phyloP scores from a whole-genome alignment of 2,329 filamentous ascomycete species.

The Talaromyces sp. region DNA sequence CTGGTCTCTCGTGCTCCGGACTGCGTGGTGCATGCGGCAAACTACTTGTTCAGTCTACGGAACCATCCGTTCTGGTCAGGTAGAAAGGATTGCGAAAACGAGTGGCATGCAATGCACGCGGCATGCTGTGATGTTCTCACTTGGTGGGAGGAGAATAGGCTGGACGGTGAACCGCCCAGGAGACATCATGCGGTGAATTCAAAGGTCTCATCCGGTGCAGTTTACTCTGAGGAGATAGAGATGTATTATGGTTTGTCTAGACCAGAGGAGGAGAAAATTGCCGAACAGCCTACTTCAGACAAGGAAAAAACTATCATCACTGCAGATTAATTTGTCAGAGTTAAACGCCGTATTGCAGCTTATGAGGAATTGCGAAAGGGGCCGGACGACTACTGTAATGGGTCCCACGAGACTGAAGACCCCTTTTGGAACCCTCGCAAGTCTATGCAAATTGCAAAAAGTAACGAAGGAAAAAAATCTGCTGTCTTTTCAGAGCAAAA shows the following conservation, averaged over 20 bases:
- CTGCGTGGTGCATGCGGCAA: not conserved
- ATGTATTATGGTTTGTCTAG: not conserved
- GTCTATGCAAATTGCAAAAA: not conserved
- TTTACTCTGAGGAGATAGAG: not conserved
- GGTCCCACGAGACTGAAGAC: not conserved
- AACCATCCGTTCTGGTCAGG: slow-evolving; percentile 1
- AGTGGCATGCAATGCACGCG: slow-evolving; percentile 2
- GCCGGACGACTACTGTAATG: not conserved
- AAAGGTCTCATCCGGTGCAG: not conserved
- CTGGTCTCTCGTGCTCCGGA: not conserved
- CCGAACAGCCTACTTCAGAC: not conserved
- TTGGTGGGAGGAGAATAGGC: not conserved
- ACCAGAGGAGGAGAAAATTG: not conserved
- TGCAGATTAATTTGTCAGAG: not conserved
- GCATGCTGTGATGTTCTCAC: not conserved
- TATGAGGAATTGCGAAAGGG: not conserved
- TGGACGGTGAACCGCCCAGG: not conserved
- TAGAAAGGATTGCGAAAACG: not conserved
- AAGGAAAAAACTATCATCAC: not conserved
- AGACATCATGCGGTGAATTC: not conserved
- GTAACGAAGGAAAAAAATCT: not conserved
- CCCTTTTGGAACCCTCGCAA: not conserved
- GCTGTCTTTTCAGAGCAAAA: not conserved
- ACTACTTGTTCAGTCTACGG: not conserved
- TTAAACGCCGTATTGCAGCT: not conserved